phyloP scores from a whole-genome alignment of 257 asterid genomes.

The Solanum peruvianum region DNA sequence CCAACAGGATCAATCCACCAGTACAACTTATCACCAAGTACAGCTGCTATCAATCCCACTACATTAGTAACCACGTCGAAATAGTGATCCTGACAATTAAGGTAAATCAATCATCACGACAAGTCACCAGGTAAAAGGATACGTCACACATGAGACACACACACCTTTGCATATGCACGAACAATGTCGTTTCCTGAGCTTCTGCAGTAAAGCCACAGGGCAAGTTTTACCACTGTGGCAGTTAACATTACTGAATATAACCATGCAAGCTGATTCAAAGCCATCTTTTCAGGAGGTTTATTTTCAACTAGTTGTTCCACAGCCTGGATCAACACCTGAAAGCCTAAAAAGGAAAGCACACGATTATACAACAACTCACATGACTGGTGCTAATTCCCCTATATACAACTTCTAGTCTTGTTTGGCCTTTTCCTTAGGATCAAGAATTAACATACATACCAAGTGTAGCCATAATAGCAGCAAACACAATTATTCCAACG shows the following conservation, averaged over 20 bases:
- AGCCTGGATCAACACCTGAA: constrained; percentile 16
- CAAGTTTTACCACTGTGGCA: constrained; percentile 26
- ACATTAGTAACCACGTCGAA: constrained; percentile 35
- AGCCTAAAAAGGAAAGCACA: not conserved
- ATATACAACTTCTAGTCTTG: not conserved
- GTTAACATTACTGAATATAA: constrained; percentile 25
- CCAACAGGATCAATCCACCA: constrained; percentile 50
- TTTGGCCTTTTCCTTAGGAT: not conserved
- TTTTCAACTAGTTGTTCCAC: constrained; percentile 5
- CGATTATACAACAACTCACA: not conserved
- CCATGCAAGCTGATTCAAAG: constrained; percentile 16
- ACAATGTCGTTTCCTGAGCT: constrained; percentile 29
- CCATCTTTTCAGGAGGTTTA: constrained; percentile 10
- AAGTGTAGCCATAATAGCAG: constrained; percentile 92
- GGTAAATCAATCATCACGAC: not conserved
- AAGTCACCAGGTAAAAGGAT: not conserved
- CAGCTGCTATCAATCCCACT: constrained; percentile 26
- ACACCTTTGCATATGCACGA: constrained; percentile 14
- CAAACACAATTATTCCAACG: constrained; percentile 83
- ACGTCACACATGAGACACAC: not conserved
- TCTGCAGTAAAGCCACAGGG: constrained; percentile 37
- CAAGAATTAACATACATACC: constrained; percentile 27
- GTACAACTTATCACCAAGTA: constrained; percentile 27
- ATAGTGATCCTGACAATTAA: constrained; percentile 14
- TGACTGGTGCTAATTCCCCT: not conserved